These are phyloP conservation scores for Nitzschia sp. DNA, from an alignment of 108 stramenopile species.

Conservation along the genomic window DNA sequence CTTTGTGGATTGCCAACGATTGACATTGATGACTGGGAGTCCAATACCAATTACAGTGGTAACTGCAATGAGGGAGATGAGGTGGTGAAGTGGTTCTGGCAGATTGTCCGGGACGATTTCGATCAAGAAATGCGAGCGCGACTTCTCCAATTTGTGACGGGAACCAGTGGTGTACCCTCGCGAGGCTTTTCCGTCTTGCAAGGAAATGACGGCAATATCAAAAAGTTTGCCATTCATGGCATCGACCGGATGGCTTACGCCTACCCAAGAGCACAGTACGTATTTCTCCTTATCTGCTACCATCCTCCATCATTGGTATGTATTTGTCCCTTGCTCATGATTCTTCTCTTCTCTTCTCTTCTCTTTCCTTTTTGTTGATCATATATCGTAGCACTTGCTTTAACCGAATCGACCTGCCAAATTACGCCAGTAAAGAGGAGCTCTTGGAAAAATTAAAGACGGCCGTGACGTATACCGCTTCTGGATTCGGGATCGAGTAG, in stretches of 20 bases:
- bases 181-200: constrained; percentile 94
- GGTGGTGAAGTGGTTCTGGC: constrained; percentile 95
- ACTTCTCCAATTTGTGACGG: constrained; percentile 96
- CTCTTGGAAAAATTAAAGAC: constrained; percentile 68
- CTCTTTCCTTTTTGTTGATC: background rate
- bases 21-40: constrained; percentile 91
- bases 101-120: constrained; percentile 85
- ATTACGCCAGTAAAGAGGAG: constrained; percentile 68
- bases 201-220: constrained; percentile 92
- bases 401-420: constrained; percentile 93
- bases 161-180: constrained; percentile 92
- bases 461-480: constrained; percentile 71
- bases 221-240: constrained; percentile 93
- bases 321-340: background rate
- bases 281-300: background rate
- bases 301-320: background rate
- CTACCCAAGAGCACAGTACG: constrained; percentile 88
- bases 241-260: constrained; percentile 50
- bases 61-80: constrained; percentile 45
- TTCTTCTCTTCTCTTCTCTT: background rate
- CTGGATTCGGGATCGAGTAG: constrained; percentile 88
- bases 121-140: constrained; percentile 92
- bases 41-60: constrained; percentile 87
- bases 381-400: constrained; percentile 72
- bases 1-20: constrained; percentile 96